These are phyloP conservation scores for Corchorus capsularis DNA, from an alignment of 345 rosid species.

Conservation along the genomic window DNA sequence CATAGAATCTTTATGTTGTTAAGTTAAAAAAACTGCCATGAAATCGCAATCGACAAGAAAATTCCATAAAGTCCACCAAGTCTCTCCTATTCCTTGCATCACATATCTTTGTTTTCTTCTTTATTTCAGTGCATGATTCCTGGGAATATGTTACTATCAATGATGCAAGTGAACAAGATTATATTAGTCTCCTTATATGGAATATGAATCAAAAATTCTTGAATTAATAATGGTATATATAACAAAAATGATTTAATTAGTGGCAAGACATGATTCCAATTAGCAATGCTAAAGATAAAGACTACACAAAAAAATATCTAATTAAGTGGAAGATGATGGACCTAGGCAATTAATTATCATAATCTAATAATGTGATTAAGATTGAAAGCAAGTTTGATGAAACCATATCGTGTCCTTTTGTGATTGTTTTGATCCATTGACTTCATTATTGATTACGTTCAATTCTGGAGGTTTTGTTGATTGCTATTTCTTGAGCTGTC, in stretches of 20 bases:
- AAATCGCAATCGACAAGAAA: neutral
- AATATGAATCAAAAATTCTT: neutral
- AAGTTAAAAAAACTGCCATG: neutral
- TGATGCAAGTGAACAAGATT: neutral
- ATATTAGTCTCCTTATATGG: neutral
- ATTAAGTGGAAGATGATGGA: neutral
- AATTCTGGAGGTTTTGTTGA: constrained; percentile 9
- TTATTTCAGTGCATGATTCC: constrained; percentile 16
- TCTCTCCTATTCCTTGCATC: neutral
- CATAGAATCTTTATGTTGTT: neutral
- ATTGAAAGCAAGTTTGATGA: constrained; percentile 15
- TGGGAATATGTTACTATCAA: neutral
- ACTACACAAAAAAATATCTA: neutral
- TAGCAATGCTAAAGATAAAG: neutral
- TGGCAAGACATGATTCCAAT: neutral
- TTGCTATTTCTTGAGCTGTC: neutral
- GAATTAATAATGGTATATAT: neutral
- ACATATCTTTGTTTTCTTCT: neutral
- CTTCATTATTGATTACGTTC: constrained; percentile 10
- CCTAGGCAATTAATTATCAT: neutral
- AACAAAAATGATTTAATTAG: neutral
- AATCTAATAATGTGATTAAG: constrained; percentile 1
- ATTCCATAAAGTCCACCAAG: neutral
- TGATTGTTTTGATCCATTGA: constrained; percentile 18
- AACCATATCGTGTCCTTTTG: constrained; percentile 10